phyloP scores from a whole-genome alignment of 2,329 filamentous ascomycete genomes.

The Cytospora schulzeri region DNA sequence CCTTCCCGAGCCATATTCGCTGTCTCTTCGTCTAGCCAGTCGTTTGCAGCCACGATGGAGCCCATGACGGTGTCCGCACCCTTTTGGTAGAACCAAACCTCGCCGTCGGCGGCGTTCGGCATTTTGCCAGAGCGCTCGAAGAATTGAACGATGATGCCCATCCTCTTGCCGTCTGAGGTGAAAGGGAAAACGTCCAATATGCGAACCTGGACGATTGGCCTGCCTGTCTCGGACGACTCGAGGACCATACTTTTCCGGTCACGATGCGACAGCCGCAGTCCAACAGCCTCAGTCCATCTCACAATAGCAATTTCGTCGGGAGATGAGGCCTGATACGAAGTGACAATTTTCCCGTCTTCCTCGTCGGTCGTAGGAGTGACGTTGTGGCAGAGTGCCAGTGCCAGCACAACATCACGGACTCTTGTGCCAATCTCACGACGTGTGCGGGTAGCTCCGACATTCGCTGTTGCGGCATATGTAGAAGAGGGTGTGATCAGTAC shows the following conservation, averaged over 20 bases:
- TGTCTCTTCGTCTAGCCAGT: conserved; percentile 98
- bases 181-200: conserved; percentile 97
- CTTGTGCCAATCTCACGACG: conserved; percentile 90
- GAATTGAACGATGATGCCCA: conserved; percentile 96
- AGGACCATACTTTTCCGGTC: conserved; percentile 86
- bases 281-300: conserved; percentile 90
- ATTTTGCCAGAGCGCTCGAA: conserved; percentile 57
- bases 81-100: conserved; percentile 99
- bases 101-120: conserved; percentile 59
- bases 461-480: conserved; percentile 61
- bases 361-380: conserved; percentile 91
- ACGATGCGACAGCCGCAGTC: conserved; percentile 78
- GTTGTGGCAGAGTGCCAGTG: conserved; percentile 92
- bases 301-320: conserved; percentile 99
- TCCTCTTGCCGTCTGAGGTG: conserved; percentile 95
- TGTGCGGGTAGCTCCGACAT: conserved; percentile 73
- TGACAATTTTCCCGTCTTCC: conserved; percentile 73
- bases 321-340: conserved; percentile 93
- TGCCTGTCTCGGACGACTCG: conserved; percentile 73
- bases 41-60: conserved; percentile 91
- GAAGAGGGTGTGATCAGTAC: conserved; percentile 76
- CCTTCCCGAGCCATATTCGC: conserved; percentile 99
- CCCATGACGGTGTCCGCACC: conserved; percentile 98
- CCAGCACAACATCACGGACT: conserved; percentile 89
- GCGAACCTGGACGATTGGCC: conserved; percentile 77